Conservation (phyloP, 129 eudicot species). For the Deinandra increscens region DNA sequence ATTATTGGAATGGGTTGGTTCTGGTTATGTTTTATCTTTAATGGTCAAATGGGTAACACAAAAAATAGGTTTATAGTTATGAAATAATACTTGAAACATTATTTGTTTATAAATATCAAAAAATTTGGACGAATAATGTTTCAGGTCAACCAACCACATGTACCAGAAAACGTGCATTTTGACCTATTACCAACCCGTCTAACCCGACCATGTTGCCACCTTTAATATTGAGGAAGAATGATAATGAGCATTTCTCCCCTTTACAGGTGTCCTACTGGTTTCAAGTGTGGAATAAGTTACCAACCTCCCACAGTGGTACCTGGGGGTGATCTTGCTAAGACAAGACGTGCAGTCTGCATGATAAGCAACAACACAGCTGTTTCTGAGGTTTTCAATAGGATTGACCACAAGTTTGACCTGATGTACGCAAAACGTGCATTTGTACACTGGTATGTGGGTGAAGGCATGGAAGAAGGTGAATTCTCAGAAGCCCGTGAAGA, state of each 20-base stretch:
- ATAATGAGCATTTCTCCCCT: background rate
- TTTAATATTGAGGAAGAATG: conserved; percentile 1
- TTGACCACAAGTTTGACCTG: conserved; percentile 73
- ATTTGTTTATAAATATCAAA: background rate
- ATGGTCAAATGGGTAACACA: background rate
- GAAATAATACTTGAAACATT: background rate
- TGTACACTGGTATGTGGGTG: conserved; percentile 93
- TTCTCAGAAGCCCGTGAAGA: conserved; percentile 94
- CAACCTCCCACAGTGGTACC: conserved; percentile 83
- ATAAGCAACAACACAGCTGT: conserved; percentile 87
- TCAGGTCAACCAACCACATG: background rate
- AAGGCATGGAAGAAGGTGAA: conserved; percentile 94
- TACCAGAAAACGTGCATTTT: background rate
- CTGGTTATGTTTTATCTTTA: background rate
- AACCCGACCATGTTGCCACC: conserved; percentile 1
- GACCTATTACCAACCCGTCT: background rate
- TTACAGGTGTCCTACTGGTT: conserved; percentile 82
- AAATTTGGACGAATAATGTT: background rate
- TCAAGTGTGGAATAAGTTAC: conserved; percentile 82
- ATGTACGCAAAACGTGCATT: conserved; percentile 76
- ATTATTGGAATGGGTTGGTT: background rate
- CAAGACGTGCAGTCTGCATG: conserved; percentile 84
- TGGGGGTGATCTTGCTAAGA: conserved; percentile 82
- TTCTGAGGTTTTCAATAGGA: conserved; percentile 65
- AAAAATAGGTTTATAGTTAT: background rate